These are phyloP conservation scores for Onygenales sp. DNA, from an alignment of 2,329 filamentous ascomycete genomes.

Conservation along the genomic window DNA sequence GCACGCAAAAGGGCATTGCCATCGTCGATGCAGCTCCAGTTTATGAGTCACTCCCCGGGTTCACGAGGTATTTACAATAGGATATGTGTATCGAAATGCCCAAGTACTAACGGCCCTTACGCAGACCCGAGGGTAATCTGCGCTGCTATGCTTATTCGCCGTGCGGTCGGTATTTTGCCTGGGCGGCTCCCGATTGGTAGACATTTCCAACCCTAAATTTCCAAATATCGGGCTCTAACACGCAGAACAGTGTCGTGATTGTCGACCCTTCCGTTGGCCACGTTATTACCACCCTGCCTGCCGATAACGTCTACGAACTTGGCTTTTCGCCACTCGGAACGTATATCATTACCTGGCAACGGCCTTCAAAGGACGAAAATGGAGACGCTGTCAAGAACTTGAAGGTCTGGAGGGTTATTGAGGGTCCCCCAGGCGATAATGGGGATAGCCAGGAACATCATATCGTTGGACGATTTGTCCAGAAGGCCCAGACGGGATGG, in stretches of 20 bases:
- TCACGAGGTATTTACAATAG: conserved; percentile 43
- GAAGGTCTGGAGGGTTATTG: conserved; percentile 85
- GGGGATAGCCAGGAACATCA: conserved; percentile 52
- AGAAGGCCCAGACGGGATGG: conserved; percentile 92
- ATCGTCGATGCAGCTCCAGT: conserved; percentile 83
- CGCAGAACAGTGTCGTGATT: conserved; percentile 57
- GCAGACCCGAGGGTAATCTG: conserved; percentile 82
- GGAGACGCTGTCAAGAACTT: conserved; percentile 93
- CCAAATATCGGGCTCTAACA: conserved; percentile 8
- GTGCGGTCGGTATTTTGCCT: conserved; percentile 92
- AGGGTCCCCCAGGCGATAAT: conserved; percentile 47
- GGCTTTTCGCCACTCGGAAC: conserved; percentile 88
- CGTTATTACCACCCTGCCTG: conserved; percentile 63
- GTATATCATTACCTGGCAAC: conserved; percentile 94
- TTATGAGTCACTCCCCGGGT: conserved; percentile 77
- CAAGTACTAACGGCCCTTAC: background rate
- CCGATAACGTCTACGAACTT: conserved; percentile 83
- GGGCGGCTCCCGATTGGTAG: conserved; percentile 72
- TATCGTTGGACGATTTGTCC: conserved; percentile 81
- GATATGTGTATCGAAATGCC: conserved; percentile 8
- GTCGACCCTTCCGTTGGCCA: conserved; percentile 71
- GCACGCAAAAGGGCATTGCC: conserved; percentile 93
- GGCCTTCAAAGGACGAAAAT: conserved; percentile 81
- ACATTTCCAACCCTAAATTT: conserved; percentile 12
- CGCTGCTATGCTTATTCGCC: conserved; percentile 93